phyloP scores from a whole-genome alignment of 345 rosid species.

The Eutrema yunnanense region DNA sequence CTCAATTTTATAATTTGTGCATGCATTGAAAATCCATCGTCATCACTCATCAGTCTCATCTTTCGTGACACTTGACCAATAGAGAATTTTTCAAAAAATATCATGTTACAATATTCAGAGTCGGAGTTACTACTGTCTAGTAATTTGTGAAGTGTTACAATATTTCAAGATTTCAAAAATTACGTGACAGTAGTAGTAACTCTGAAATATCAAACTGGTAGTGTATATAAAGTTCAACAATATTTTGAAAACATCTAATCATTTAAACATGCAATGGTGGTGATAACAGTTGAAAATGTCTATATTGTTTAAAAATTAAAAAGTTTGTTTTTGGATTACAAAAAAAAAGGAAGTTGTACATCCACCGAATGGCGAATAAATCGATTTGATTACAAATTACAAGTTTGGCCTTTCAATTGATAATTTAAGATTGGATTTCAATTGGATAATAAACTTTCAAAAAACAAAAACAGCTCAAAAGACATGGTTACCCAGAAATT shows the following conservation, averaged over 20 bases:
- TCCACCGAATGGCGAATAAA: background rate
- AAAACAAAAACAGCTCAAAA: background rate
- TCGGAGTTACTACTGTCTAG: no score
- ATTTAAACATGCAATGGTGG: background rate
- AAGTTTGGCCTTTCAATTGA: background rate
- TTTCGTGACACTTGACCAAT: background rate
- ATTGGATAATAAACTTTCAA: background rate
- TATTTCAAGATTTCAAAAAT: background rate
- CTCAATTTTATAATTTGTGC: background rate
- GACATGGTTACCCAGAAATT: background rate
- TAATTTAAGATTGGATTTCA: background rate
- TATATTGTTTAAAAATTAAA: background rate
- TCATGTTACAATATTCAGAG: background rate
- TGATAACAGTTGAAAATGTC: background rate
- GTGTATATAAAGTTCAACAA: background rate
- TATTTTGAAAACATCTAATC: background rate
- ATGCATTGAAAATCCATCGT: conserved; percentile 21
- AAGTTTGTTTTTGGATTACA: background rate
- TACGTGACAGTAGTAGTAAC: background rate
- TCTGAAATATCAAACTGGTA: background rate
- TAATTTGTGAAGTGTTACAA: no score
- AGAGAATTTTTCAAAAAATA: background rate
- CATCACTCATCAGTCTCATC: conserved; percentile 6
- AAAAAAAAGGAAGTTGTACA: background rate
- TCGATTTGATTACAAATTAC: background rate